Evolutionary conservation across 768 basidiomycete species (phyloP).

Genomic region (Collybia sordida): DNA sequence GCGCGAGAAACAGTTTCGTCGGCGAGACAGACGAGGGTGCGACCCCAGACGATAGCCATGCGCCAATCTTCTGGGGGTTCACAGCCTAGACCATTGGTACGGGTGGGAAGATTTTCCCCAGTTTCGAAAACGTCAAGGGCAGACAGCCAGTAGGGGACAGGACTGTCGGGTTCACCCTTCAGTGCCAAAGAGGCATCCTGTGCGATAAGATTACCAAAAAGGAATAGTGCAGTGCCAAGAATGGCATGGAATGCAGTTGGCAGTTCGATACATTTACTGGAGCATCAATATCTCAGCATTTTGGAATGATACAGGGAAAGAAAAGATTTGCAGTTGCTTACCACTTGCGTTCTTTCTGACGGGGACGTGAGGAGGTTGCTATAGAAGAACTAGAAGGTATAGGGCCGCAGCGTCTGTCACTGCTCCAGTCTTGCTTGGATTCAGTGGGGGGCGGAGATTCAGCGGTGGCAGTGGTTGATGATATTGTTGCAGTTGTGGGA

Average conservation of each 20-base stretch:
- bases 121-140: slow-evolving; percentile 72
- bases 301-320: neutral
- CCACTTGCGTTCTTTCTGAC: slow-evolving; percentile 13
- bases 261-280: slow-evolving; percentile 44
- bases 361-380: neutral
- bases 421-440: no score
- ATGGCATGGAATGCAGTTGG: slow-evolving; percentile 68
- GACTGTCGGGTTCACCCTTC: slow-evolving; percentile 50
- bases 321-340: slow-evolving; percentile 6
- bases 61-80: slow-evolving; percentile 59
- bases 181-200: slow-evolving; percentile 49
- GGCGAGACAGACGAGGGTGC: slow-evolving; percentile 60
- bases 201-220: slow-evolving; percentile 61
- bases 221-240: slow-evolving; percentile 61
- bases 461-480: slow-evolving; percentile 1
- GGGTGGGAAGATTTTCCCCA: slow-evolving; percentile 59
- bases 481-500: slow-evolving; percentile 4
- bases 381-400: neutral
- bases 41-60: slow-evolving; percentile 67
- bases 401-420: no score
- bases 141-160: slow-evolving; percentile 62
- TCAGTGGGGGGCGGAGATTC: neutral
- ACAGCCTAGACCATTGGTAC: slow-evolving; percentile 30
- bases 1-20: slow-evolving; percentile 44
- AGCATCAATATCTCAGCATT: slow-evolving; percentile 7